Conservation (phyloP, 2,329 filamentous ascomycete species). For the Ophiosphaerella korrae region DNA sequence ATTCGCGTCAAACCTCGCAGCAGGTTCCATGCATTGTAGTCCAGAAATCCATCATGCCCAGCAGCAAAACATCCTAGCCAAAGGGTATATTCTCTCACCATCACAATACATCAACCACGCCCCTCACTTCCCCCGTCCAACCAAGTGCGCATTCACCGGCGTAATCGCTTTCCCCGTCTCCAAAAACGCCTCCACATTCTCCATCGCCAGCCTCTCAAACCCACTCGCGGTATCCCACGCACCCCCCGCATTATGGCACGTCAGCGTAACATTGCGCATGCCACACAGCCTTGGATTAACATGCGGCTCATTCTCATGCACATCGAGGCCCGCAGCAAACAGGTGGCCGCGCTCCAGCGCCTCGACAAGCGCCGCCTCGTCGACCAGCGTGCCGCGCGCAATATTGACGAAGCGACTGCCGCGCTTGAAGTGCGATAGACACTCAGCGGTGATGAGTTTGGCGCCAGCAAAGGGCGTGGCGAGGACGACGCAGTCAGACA, state of each 20-base stretch:
- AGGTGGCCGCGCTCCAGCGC: slow-evolving; percentile 42
- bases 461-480: slow-evolving; percentile 38
- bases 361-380: slow-evolving; percentile 42
- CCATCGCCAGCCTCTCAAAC: slow-evolving; percentile 65
- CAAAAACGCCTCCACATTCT: slow-evolving; percentile 48
- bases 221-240: slow-evolving; percentile 63
- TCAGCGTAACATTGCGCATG: slow-evolving; percentile 47
- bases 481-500: slow-evolving; percentile 37
- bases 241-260: slow-evolving; percentile 65
- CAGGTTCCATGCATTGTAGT: too few species aligned
- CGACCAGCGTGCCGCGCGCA: slow-evolving; percentile 41
- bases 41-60: too few species aligned
- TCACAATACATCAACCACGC: too few species aligned
- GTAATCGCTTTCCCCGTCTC: slow-evolving; percentile 54
- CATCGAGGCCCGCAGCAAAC: slow-evolving; percentile 44
- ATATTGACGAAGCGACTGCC: slow-evolving; percentile 44
- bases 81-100: too few species aligned
- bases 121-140: slow-evolving; percentile 1
- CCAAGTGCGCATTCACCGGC: slow-evolving; percentile 60
- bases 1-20: too few species aligned
- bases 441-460: slow-evolving; percentile 19
- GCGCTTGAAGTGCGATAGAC: slow-evolving; percentile 25
- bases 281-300: slow-evolving; percentile 33
- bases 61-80: too few species aligned
- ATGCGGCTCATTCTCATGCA: slow-evolving; percentile 44